phyloP scores from a whole-genome alignment of 208 protist genomes.

The Trypanosoma platydactyli region DNA sequence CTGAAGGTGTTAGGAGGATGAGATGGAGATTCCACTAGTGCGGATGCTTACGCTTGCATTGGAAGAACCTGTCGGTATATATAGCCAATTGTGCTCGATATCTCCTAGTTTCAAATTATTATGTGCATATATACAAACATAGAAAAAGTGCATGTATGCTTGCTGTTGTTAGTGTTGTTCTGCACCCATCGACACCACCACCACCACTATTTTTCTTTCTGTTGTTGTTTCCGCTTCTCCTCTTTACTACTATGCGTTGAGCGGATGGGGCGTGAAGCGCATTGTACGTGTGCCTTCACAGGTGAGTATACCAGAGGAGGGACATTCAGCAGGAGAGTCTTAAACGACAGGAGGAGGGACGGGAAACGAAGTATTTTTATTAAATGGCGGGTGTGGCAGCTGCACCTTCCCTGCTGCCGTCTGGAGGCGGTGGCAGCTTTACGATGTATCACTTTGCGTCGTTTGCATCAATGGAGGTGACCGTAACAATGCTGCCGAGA shows the following conservation, averaged over 20 bases:
- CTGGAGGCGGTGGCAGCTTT: conserved; percentile 36
- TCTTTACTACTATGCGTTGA: too few relatives aligned
- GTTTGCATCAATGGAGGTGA: conserved; percentile 74
- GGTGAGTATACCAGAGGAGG: too few relatives aligned
- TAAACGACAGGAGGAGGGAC: background rate
- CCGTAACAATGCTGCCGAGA: conserved; percentile 73
- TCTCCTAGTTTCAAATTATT: too few relatives aligned
- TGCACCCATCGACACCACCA: background rate
- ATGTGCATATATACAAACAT: conserved; percentile 1
- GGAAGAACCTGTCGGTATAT: background rate
- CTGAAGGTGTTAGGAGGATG: background rate
- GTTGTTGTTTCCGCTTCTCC: background rate
- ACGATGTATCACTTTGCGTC: conserved; percentile 79
- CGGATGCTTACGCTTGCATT: too few relatives aligned
- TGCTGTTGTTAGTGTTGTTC: too few relatives aligned
- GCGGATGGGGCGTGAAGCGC: too few relatives aligned
- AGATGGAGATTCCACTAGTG: too few relatives aligned
- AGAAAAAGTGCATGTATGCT: too few relatives aligned
- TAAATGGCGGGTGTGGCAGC: background rate
- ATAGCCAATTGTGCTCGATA: too few relatives aligned
- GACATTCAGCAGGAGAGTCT: too few relatives aligned
- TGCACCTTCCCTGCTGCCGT: background rate
- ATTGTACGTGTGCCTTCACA: too few relatives aligned
- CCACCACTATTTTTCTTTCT: background rate
- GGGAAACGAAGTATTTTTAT: background rate